phyloP scores from a whole-genome alignment of 345 rosid genomes.

The Eucalyptus victrix region DNA sequence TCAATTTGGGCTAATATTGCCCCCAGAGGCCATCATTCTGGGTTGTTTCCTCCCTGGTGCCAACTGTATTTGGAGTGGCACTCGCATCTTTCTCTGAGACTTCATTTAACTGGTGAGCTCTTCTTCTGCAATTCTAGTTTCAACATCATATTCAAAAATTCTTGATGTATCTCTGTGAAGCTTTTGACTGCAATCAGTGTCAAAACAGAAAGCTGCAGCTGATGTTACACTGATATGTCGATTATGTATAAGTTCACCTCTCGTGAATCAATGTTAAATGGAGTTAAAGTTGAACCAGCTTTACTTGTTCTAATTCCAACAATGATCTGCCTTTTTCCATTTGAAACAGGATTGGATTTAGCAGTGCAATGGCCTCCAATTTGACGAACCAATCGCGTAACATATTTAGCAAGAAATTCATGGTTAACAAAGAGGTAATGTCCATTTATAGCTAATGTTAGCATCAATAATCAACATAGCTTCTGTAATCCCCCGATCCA shows the following conservation, averaged over 20 bases:
- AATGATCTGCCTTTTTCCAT: not conserved
- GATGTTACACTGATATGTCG: not conserved
- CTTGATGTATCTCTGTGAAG: not conserved
- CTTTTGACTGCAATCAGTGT: not conserved
- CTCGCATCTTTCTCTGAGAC: constrained; percentile 76
- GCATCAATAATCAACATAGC: not conserved
- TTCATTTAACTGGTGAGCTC: constrained; percentile 68
- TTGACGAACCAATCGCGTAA: constrained; percentile 84
- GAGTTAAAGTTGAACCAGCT: not conserved
- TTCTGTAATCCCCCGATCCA: not conserved
- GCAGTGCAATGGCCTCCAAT: constrained; percentile 90
- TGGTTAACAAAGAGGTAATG: constrained; percentile 51
- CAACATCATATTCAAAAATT: not conserved
- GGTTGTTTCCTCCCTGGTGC: constrained; percentile 50
- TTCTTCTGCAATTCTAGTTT: not conserved
- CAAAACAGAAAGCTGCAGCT: not conserved
- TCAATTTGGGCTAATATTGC: not conserved
- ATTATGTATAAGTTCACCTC: not conserved
- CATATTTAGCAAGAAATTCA: constrained; percentile 69
- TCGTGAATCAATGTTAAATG: not conserved
- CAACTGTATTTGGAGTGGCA: constrained; percentile 79
- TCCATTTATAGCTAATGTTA: not conserved
- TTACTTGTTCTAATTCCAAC: not conserved
- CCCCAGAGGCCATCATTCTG: constrained; percentile 54
- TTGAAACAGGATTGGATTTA: constrained; percentile 69